Conservation (phyloP, 176 grass and related monocot species). For the Avena atlantica region DNA sequence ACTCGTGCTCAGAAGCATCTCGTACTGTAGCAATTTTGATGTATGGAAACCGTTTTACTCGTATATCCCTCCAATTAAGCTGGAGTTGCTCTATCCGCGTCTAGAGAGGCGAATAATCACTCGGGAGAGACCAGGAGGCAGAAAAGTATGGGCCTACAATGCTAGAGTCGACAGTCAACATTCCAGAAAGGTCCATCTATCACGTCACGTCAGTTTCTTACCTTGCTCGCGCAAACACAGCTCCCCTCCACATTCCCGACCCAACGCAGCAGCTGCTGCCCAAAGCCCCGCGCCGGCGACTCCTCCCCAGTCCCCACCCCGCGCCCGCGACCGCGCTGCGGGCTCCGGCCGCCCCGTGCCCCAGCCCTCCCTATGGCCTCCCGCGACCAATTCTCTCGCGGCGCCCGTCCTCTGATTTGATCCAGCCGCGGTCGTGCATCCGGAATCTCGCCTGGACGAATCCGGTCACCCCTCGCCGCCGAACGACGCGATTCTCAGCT, state of each 20-base stretch:
- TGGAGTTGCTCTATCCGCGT: too few species aligned
- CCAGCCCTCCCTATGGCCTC: background rate
- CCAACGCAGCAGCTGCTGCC: background rate
- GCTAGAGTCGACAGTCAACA: background rate
- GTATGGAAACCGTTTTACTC: too few species aligned
- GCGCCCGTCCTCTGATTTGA: slow-evolving; percentile 31
- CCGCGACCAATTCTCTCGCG: background rate
- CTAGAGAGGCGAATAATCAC: too few species aligned
- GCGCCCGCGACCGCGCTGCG: background rate
- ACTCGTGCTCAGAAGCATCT: too few species aligned
- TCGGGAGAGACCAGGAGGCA: background rate
- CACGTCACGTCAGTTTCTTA: slow-evolving; percentile 16
- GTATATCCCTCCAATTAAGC: too few species aligned
- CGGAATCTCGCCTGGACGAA: slow-evolving; percentile 31
- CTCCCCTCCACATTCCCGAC: slow-evolving; percentile 16
- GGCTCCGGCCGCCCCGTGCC: background rate
- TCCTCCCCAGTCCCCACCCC: background rate
- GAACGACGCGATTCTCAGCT: slow-evolving; percentile 1
- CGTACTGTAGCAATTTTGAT: too few species aligned
- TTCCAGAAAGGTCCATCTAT: slow-evolving; percentile 29
- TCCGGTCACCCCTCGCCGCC: background rate
- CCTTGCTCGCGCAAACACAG: background rate
- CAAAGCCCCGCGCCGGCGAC: slow-evolving; percentile 38
- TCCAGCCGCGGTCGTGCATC: slow-evolving; percentile 32
- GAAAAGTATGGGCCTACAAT: background rate